These are phyloP conservation scores for Aspergillus fructus DNA, from an alignment of 2,329 filamentous ascomycete genomes.

Conservation along the genomic window DNA sequence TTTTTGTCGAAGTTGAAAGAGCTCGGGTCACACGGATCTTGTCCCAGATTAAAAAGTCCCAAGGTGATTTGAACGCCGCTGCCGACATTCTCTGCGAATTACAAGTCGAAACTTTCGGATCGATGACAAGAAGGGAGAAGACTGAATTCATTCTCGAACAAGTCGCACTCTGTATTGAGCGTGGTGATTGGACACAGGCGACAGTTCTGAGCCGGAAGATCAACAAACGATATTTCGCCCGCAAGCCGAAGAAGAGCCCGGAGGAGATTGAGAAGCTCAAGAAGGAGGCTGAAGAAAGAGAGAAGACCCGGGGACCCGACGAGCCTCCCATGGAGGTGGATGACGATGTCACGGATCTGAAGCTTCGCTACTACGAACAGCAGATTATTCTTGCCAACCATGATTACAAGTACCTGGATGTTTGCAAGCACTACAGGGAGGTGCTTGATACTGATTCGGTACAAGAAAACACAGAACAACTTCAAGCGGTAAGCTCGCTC, in stretches of 20 bases:
- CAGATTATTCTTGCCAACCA: conserved; percentile 95
- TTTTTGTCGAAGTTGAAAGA: conserved; percentile 98
- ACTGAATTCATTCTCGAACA: conserved; percentile 98
- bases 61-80: conserved; percentile 87
- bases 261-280: conserved; percentile 89
- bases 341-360: conserved; percentile 93
- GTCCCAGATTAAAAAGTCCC: conserved; percentile 94
- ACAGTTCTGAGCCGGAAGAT: conserved; percentile 94
- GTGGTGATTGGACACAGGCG: conserved; percentile 93
- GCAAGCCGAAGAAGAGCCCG: conserved; percentile 85
- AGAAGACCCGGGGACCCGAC: conserved; percentile 75
- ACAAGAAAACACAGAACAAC: conserved; percentile 81
- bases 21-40: conserved; percentile 92
- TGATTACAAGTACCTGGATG: conserved; percentile 94
- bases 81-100: conserved; percentile 94
- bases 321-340: conserved; percentile 71
- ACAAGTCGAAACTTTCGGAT: conserved; percentile 98
- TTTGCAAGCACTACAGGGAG: conserved; percentile 96
- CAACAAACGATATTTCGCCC: conserved; percentile 85
- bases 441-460: conserved; percentile 95
- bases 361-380: conserved; percentile 94
- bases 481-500: conserved; percentile 71
- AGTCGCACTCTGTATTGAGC: conserved; percentile 91
- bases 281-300: conserved; percentile 74
- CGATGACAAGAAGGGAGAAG: conserved; percentile 96